A percentile compares a stretch with the other conserved stretches of the same genome.
Conservation (phyloP, 768 basidiomycete genomes). For the Hysterangium stoloniferum region DNA sequence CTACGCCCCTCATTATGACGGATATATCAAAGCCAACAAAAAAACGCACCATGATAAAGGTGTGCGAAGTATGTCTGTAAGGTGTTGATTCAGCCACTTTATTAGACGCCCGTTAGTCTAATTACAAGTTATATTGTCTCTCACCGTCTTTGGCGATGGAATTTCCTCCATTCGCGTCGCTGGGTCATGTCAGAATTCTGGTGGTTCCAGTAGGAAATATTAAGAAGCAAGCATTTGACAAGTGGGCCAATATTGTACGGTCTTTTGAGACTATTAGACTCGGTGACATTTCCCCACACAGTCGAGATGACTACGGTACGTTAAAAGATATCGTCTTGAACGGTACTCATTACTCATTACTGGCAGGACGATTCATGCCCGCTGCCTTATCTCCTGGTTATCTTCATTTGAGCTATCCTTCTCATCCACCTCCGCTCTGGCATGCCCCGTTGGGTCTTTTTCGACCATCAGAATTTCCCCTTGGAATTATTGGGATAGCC, state of each 20-base stretch:
- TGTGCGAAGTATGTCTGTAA: neutral
- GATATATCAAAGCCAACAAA: neutral
- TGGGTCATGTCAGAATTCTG: slow-evolving; percentile 80
- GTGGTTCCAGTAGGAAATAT: slow-evolving; percentile 82
- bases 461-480: slow-evolving; percentile 71
- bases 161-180: slow-evolving; percentile 55
- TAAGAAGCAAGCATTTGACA: slow-evolving; percentile 57
- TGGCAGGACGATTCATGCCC: slow-evolving; percentile 75
- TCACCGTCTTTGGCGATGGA: slow-evolving; percentile 14
- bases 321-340: neutral
- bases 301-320: slow-evolving; percentile 69
- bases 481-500: slow-evolving; percentile 85
- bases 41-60: slow-evolving; percentile 10
- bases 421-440: slow-evolving; percentile 64
- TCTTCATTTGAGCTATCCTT: slow-evolving; percentile 72
- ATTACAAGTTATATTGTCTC: slow-evolving; percentile 7
- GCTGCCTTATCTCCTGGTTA: slow-evolving; percentile 65
- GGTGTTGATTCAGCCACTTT: too few relatives aligned
- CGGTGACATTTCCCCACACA: slow-evolving; percentile 75
- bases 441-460: slow-evolving; percentile 66
- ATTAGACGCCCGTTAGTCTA: too few relatives aligned
- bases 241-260: slow-evolving; percentile 66
- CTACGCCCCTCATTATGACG: slow-evolving; percentile 30
- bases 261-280: slow-evolving; percentile 67
- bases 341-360: neutral